Percentiles rank a stretch among this genome's conserved stretches.
These are phyloP conservation scores for Diphasiastrum complanatum DNA, from an alignment of 83 land plant species.

Conservation along the genomic window DNA sequence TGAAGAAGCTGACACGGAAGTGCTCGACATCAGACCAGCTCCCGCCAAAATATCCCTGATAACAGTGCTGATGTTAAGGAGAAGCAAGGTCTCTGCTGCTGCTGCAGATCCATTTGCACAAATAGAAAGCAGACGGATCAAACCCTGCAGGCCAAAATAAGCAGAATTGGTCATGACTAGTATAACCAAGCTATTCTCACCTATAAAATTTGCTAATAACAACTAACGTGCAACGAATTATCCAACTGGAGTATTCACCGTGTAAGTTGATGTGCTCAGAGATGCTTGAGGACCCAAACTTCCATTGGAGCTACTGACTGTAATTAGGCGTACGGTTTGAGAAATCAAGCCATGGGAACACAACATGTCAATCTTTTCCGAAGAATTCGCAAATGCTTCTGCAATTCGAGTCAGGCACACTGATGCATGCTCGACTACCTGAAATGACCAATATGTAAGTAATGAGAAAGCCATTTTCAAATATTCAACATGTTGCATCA, in stretches of 20 bases:
- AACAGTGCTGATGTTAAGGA: conserved; percentile 69
- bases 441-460: no score
- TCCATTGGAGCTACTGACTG: conserved; percentile 65
- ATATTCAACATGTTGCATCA: no score
- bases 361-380: conserved; percentile 79
- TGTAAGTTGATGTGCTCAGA: conserved; percentile 81
- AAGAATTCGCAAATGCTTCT: conserved; percentile 74
- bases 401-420: conserved; percentile 92
- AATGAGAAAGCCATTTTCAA: no score
- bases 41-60: conserved; percentile 87
- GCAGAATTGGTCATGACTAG: no score
- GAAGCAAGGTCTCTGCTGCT: conserved; percentile 73
- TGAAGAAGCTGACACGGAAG: conserved; percentile 64
- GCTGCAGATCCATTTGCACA: conserved; percentile 94
- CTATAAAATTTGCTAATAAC: no score
- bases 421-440: conserved; percentile 97
- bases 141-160: conserved; percentile 52
- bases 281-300: conserved; percentile 59
- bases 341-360: conserved; percentile 91
- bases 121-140: conserved; percentile 86
- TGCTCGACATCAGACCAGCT: conserved; percentile 57
- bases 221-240: no score
- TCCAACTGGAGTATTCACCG: no score
- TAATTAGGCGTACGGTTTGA: conserved; percentile 74
- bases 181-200: no score